Evolutionary conservation across 2,329 filamentous ascomycete genomes (phyloP).

Genomic region (Epichloe sp.): DNA sequence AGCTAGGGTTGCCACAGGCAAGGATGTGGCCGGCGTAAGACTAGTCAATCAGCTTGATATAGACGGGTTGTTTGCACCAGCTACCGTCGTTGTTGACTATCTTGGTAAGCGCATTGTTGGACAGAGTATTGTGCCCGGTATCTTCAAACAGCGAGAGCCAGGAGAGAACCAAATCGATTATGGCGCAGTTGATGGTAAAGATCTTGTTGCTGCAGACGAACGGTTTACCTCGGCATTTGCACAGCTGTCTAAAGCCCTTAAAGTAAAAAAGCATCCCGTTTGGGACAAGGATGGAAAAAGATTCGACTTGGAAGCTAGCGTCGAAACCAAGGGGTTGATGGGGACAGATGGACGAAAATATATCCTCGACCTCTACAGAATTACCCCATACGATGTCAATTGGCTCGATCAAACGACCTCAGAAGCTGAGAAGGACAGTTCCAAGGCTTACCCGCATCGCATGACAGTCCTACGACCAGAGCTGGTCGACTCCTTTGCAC

Average conservation of each 20-base stretch:
- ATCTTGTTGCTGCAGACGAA: conserved; percentile 82
- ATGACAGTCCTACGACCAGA: conserved; percentile 93
- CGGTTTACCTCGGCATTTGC: conserved; percentile 74
- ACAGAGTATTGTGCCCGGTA: conserved; percentile 95
- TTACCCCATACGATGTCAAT: conserved; percentile 78
- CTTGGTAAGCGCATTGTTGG: conserved; percentile 93
- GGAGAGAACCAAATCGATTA: conserved; percentile 99
- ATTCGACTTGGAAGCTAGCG: conserved; percentile 85
- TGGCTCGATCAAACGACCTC: conserved; percentile 71
- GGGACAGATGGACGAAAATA: conserved; percentile 96
- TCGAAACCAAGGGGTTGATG: conserved; percentile 95
- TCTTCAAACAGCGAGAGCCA: conserved; percentile 96
- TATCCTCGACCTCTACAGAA: conserved; percentile 89
- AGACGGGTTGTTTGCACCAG: conserved; percentile 83
- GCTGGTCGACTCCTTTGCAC: conserved; percentile 74
- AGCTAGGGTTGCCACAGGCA: conserved; percentile 86
- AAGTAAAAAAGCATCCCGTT: conserved; percentile 92
- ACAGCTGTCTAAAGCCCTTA: conserved; percentile 79
- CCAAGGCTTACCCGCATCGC: conserved; percentile 68
- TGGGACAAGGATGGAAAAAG: conserved; percentile 94
- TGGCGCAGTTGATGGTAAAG: conserved; percentile 93
- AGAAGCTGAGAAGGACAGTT: conserved; percentile 28
- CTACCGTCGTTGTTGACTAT: conserved; percentile 93
- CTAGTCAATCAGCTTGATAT: conserved; percentile 97
- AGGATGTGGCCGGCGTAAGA: conserved; percentile 89